Conservation (phyloP, 2,329 filamentous ascomycete genomes). For the Fusarium liriodendri region DNA sequence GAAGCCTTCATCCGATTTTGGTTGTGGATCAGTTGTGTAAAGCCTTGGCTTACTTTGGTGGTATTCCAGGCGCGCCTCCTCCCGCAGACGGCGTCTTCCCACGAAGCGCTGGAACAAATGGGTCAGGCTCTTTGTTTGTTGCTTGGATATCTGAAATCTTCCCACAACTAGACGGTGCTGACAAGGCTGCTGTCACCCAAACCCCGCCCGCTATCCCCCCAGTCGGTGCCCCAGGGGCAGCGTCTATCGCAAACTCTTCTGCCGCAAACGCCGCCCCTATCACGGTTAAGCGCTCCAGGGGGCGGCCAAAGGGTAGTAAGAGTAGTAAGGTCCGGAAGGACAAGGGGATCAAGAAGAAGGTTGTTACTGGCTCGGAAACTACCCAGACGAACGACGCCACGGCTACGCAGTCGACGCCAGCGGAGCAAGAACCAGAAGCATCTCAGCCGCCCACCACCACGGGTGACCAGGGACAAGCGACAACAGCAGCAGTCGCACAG, state of each 20-base stretch:
- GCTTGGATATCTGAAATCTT: conserved; percentile 74
- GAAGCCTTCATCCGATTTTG: conserved; percentile 63
- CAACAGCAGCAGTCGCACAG: conserved; percentile 12
- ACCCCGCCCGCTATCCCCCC: background rate
- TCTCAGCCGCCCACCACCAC: conserved; percentile 1
- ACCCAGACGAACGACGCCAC: conserved; percentile 6
- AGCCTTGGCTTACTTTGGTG: conserved; percentile 72
- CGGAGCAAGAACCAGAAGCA: conserved; percentile 1
- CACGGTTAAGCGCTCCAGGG: conserved; percentile 58
- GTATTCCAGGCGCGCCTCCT: conserved; percentile 65
- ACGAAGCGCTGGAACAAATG: conserved; percentile 66
- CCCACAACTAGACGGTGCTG: conserved; percentile 51
- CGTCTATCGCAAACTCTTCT: conserved; percentile 19
- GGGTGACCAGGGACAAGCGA: conserved; percentile 9
- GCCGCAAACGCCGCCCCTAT: conserved; percentile 9
- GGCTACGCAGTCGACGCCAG: background rate
- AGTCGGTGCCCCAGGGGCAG: conserved; percentile 1
- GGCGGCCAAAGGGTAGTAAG: conserved; percentile 67
- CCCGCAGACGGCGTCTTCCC: conserved; percentile 66
- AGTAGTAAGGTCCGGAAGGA: conserved; percentile 55
- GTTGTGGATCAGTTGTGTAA: conserved; percentile 73
- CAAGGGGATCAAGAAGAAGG: conserved; percentile 62
- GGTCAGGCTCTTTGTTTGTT: conserved; percentile 67
- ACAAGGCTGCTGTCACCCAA: conserved; percentile 38
- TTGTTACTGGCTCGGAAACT: background rate